Base-by-base conservation (phyloP, 2,329 filamentous ascomycete species). In the Rutstroemia sp. region DNA sequence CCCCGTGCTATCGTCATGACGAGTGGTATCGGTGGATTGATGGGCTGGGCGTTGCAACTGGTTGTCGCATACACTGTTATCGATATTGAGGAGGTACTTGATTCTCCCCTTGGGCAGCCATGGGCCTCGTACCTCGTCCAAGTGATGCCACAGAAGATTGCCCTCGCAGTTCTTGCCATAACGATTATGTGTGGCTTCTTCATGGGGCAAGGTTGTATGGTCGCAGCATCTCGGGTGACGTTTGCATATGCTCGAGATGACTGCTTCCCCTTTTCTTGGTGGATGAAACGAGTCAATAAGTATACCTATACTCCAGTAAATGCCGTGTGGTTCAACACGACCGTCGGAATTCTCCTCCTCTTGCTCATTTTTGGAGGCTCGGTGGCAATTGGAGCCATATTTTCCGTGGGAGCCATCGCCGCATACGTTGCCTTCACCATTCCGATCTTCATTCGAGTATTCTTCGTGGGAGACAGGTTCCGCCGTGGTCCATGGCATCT, bases 31-130 rank as follows among this genome's bases (percentile, higher is more conserved):
- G 87, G 87, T 5, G 86, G 86, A 1, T 59, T 85, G 2, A 76
- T 87, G 59, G 87, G 87, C 47, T 90, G 86, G 82, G 82, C 87
- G 62, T 71, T 90, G n/a, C 86, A 89, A 67, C 74, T 88, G 9
- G 82, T 88, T 0, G 82, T 86, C 37, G 83, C 83, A 19, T 87
- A 87, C 68, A 87, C 84, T 0, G 83, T 87, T 12, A 73, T 81
- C 39, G 79, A 83, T 61, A 85, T 87, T 61, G 69, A 73, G 2
- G 72, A 65, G 0, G 80, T 81, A 3, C 68, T 87, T 12, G 70
- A 75, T 21, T 84, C 81, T 2, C 78, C 83, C n/a, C 73, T 87
- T 2, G 83, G 83, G 4, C 83, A 87, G 65, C 84, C 84, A 1
- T 87, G 83, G 73, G 84, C 83, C 2, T 81, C 83, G 0, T 87